Conservation (phyloP, 345 rosid species). For the Populus deltoides region DNA sequence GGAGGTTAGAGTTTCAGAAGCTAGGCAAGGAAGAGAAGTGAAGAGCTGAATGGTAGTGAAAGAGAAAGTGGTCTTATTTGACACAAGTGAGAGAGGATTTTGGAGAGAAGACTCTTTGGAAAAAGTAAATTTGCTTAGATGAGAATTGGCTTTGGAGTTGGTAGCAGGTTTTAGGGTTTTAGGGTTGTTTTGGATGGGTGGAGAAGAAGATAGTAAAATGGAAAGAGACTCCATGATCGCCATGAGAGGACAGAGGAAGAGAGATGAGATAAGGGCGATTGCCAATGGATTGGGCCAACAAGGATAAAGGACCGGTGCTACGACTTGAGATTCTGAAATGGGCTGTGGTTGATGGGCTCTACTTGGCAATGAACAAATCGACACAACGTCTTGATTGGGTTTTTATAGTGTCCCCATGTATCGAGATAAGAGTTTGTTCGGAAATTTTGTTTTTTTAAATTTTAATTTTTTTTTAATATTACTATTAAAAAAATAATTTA, state of each 20-base stretch:
- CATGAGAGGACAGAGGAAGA: neutral
- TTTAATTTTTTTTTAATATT: too few relatives aligned
- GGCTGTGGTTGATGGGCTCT: too few relatives aligned
- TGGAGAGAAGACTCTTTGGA: conserved; percentile 2
- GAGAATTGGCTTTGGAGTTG: conserved; percentile 4
- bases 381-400: too few relatives aligned
- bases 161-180: conserved; percentile 30
- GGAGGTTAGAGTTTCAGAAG: conserved; percentile 45
- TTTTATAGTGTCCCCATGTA: too few relatives aligned
- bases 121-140: neutral
- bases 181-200: conserved; percentile 33
- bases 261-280: neutral
- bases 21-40: conserved; percentile 47
- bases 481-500: too few relatives aligned
- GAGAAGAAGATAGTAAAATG: conserved; percentile 34
- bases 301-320: too few relatives aligned
- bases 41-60: conserved; percentile 36
- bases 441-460: fast-evolving
- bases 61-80: conserved; percentile 38
- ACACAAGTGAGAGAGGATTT: conserved; percentile 6
- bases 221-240: conserved; percentile 42
- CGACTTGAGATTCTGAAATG: too few relatives aligned
- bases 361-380: too few relatives aligned
- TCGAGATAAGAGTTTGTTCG: too few relatives aligned
- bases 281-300: conserved; percentile 3